Evolutionary conservation across 148 eudicot species (phyloP).

Genomic region (Camellia japonica): DNA sequence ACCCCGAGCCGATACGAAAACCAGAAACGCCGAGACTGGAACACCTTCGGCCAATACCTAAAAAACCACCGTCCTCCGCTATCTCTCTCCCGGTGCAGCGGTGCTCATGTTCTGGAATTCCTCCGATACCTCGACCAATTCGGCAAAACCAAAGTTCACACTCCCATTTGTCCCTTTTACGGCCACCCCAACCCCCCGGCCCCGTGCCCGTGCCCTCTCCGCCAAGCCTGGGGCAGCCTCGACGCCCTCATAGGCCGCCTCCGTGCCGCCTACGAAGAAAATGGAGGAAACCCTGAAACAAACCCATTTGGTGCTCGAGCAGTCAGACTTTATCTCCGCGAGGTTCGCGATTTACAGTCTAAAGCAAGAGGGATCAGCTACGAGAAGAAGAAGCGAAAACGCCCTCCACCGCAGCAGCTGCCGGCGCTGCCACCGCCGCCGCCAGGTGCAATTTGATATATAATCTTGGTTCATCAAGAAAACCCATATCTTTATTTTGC

Average conservation of each 20-base stretch:
- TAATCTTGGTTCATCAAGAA: too few relatives aligned
- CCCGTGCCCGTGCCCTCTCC: conserved; percentile 57
- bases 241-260: conserved; percentile 62
- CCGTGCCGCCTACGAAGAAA: conserved; percentile 55
- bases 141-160: conserved; percentile 61
- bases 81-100: conserved; percentile 43
- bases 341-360: conserved; percentile 54
- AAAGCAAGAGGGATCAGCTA: conserved; percentile 62
- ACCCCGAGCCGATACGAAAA: conserved; percentile 48
- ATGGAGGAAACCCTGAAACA: conserved; percentile 46
- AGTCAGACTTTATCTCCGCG: conserved; percentile 51
- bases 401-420: conserved; percentile 18
- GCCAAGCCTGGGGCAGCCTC: conserved; percentile 63
- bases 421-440: conserved; percentile 16
- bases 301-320: conserved; percentile 67
- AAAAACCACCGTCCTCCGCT: conserved; percentile 56
- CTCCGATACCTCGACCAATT: conserved; percentile 56
- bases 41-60: conserved; percentile 55
- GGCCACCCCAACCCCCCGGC: conserved; percentile 60
- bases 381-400: conserved; percentile 57
- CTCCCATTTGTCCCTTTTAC: conserved; percentile 48
- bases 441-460: not conserved
- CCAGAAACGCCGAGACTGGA: conserved; percentile 59
- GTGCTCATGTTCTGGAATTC: conserved; percentile 59
- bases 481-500: too few relatives aligned